Evolutionary conservation across 192 early-diverging fungal species (phyloP).

Genomic region (Pecoramyces ruminantium): DNA sequence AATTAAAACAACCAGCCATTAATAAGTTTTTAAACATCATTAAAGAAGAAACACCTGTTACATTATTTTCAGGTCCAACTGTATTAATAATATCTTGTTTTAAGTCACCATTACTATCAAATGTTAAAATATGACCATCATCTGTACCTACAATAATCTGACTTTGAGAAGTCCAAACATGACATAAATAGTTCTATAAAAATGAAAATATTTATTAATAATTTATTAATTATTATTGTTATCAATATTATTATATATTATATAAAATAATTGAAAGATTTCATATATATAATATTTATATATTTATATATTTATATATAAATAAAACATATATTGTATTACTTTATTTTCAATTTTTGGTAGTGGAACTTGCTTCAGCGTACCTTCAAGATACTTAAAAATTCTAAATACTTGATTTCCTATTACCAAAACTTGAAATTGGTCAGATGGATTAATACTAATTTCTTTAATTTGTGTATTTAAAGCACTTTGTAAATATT

Average conservation of each 20-base stretch:
- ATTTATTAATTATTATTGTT: neutral
- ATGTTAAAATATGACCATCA: conserved; percentile 26
- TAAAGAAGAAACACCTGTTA: neutral
- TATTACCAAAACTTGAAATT: neutral
- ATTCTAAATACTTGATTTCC: neutral
- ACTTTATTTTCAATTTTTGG: neutral
- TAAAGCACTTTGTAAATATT: neutral
- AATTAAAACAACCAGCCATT: neutral
- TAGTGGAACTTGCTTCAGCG: neutral
- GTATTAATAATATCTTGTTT: conserved; percentile 12
- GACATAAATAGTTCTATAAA: neutral
- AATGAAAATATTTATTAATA: neutral
- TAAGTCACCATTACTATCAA: conserved; percentile 33
- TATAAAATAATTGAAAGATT: too few relatives aligned
- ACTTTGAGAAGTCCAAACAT: conserved; percentile 3
- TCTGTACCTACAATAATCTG: conserved; percentile 25
- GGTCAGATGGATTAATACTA: neutral
- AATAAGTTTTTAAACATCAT: neutral
- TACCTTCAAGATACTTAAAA: neutral
- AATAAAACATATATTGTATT: too few relatives aligned
- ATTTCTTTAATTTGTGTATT: neutral
- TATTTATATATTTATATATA: too few relatives aligned
- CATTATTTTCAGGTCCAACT: neutral
- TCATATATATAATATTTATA: too few relatives aligned
- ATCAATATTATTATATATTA: too few relatives aligned